Evolutionary conservation across 2,329 filamentous ascomycete genomes (phyloP).

Genomic region (Xylariales sp.): DNA sequence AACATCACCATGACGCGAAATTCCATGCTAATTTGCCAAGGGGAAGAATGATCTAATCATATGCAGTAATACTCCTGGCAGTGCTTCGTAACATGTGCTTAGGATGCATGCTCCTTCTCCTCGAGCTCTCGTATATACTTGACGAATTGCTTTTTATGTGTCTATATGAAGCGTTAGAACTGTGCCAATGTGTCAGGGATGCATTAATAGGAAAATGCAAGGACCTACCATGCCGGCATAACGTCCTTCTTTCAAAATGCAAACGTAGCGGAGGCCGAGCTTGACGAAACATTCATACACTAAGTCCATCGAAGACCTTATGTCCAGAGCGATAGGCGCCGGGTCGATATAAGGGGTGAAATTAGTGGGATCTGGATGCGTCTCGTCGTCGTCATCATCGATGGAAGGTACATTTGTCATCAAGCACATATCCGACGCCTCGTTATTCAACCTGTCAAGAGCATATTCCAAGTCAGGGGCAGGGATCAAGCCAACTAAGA

Average conservation of each 20-base stretch:
- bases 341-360: constrained; percentile 92
- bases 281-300: constrained; percentile 98
- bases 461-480: constrained; percentile 92
- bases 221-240: constrained; percentile 79
- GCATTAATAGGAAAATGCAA: background rate
- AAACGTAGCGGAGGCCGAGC: constrained; percentile 86
- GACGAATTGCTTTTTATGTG: constrained; percentile 95
- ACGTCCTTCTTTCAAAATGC: constrained; percentile 76
- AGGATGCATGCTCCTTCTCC: constrained; percentile 28
- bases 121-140: constrained; percentile 87
- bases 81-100: background rate
- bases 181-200: constrained; percentile 12
- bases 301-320: constrained; percentile 85
- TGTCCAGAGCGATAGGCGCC: constrained; percentile 82
- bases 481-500: constrained; percentile 86
- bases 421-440: constrained; percentile 69
- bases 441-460: constrained; percentile 76
- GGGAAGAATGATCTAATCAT: too few species aligned
- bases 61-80: background rate
- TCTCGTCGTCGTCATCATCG: constrained; percentile 58
- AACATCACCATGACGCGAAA: too few species aligned
- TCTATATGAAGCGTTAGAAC: constrained; percentile 48
- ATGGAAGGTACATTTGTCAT: constrained; percentile 68
- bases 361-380: constrained; percentile 64
- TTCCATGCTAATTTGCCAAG: too few species aligned